Base-by-base conservation (phyloP, 371 early-diverging fungal genomes). In the Rhizopus sp. region DNA sequence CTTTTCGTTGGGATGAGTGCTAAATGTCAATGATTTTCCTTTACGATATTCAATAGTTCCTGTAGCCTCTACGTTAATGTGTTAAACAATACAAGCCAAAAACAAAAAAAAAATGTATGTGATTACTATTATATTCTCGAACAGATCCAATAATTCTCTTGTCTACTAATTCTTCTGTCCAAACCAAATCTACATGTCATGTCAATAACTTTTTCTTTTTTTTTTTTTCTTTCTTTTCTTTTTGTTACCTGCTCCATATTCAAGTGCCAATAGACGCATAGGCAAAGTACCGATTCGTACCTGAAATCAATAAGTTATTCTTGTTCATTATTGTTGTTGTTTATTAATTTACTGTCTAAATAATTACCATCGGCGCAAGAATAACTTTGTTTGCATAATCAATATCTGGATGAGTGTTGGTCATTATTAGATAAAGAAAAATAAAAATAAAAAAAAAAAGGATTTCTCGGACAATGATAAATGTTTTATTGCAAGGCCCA, bases 81-180 rank as follows among this genome's bases (percentile, higher is more conserved):
- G 13, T 46, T 68, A 47, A 32, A 53, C 12, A 40, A 10, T 29
- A 23, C 8, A n/a, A 3, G 7, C 29, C 31, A 29, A 4, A 16
- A 3, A 34, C 13, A 13, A 46, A 3, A 34, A 29, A 13, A 46
- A 17, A 3, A 31, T n/a, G 17, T 17, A 12, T 47, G 23, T 39
- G 59, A 51, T 69, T 77, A 87, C 89, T 75, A 62, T 95, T 90
- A 31, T 84, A 82, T 37, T 83, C 64, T 45, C 98, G 83, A 35
- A 78, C 75, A n/a, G 89, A 84, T n/a, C 87, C 89, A 34, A 91
- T 85, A 30, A 98, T 88, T 49, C 89, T 77, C 59, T 87, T 90
- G 77, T 95, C 98, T 12, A 98, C 85, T 9, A 92, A 84, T 69
- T 98, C 98, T 31, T 94, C 93, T 4, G 88, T 80, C 83, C 93